Conservation (phyloP, 163 green algal genomes). For the Trebouxia gelatinosa region DNA sequence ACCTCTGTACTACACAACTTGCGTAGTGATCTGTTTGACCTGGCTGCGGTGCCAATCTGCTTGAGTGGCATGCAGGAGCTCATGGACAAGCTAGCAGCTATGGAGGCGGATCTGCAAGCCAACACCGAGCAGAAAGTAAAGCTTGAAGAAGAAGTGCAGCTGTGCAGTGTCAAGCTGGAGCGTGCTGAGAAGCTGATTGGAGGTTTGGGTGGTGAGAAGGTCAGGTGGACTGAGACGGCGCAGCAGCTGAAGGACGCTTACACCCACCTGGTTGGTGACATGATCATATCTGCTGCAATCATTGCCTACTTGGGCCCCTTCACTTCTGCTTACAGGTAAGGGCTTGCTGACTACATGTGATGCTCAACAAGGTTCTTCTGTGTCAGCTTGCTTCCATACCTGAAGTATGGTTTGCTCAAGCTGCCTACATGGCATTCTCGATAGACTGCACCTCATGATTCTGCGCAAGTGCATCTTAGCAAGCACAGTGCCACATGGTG, state of each 20-base stretch:
- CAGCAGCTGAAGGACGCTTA: conserved; percentile 52
- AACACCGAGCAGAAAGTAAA: conserved; percentile 76
- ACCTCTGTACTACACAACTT: too few relatives aligned
- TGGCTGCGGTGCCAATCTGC: too few relatives aligned
- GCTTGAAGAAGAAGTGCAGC: conserved; percentile 69
- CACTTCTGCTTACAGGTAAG: conserved; percentile 57
- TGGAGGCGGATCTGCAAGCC: conserved; percentile 64
- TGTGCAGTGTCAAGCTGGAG: conserved; percentile 78
- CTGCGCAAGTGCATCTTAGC: too few relatives aligned
- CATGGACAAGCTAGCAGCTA: conserved; percentile 68
- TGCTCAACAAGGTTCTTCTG: too few relatives aligned
- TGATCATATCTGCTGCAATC: conserved; percentile 64
- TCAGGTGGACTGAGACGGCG: conserved; percentile 45
- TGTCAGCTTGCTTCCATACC: too few relatives aligned
- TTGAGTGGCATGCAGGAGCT: conserved; percentile 56
- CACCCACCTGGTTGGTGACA: conserved; percentile 68
- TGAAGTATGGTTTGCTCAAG: too few relatives aligned
- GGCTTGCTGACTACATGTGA: too few relatives aligned
- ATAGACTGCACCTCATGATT: too few relatives aligned
- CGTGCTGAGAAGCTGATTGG: conserved; percentile 77
- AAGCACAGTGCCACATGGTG: too few relatives aligned
- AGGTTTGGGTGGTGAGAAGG: conserved; percentile 68
- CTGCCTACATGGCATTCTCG: too few relatives aligned
- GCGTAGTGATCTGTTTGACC: too few relatives aligned
- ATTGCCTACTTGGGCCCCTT: conserved; percentile 80